Evolutionary conservation across 2,329 filamentous ascomycete species (phyloP).

Genomic region (Apiospora malaysiana): DNA sequence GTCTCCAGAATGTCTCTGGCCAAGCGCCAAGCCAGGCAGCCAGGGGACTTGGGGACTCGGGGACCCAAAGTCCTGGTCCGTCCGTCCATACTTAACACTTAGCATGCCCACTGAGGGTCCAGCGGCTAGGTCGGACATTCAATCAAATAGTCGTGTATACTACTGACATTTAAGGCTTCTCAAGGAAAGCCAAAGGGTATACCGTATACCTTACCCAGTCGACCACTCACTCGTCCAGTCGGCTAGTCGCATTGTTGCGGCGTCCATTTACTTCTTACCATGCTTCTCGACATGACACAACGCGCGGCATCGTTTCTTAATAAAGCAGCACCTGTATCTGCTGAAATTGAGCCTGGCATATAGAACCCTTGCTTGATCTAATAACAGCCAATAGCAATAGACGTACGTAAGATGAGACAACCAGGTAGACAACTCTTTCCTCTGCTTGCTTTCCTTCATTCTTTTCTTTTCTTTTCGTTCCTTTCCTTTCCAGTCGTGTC

Average conservation of each 20-base stretch:
- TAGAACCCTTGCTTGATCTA: not conserved
- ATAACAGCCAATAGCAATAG: not conserved
- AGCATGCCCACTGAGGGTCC: slow-evolving; percentile 1
- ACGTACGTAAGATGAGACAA: not conserved
- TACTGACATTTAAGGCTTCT: not conserved
- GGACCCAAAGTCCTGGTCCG: not conserved
- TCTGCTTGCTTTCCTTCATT: not conserved
- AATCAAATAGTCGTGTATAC: not conserved
- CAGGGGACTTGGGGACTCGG: too few relatives aligned
- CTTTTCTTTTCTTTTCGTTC: not conserved
- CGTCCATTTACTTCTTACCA: too few relatives aligned
- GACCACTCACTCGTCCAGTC: too few relatives aligned
- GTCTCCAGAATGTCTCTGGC: not conserved
- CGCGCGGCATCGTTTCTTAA: slow-evolving; percentile 1
- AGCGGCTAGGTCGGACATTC: slow-evolving; percentile 2
- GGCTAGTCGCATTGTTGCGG: too few relatives aligned
- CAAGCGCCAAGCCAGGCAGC: not conserved
- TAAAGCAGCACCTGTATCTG: not conserved
- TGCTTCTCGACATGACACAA: not conserved
- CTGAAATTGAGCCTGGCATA: not conserved
- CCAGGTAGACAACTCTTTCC: not conserved
- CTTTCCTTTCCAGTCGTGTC: not conserved
- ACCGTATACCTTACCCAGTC: too few relatives aligned
- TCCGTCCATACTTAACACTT: too few relatives aligned
- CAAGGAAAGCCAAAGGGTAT: too few relatives aligned